Percentiles rank a stretch among this genome's conserved stretches.
Conservation (phyloP, 1,139 yeast species). For the Suhomyces chickasaworum region DNA sequence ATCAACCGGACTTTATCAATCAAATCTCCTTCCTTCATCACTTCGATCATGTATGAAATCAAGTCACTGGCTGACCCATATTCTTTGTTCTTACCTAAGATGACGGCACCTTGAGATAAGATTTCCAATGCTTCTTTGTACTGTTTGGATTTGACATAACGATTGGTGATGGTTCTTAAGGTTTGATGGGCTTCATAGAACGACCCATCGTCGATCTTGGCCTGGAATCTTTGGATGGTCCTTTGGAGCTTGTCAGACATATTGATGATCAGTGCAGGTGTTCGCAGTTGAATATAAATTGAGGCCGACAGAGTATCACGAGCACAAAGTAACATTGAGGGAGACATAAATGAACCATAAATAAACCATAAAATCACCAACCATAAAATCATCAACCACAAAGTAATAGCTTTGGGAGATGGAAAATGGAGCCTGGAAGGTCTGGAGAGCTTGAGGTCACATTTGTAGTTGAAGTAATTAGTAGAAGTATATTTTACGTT, state of each 20-base stretch:
- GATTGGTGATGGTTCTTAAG: constrained; percentile 79
- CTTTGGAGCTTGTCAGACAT: constrained; percentile 50
- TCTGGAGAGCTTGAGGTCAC: too few species aligned
- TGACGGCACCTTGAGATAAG: constrained; percentile 67
- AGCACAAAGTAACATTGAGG: too few species aligned
- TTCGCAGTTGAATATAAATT: neutral
- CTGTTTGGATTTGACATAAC: constrained; percentile 72
- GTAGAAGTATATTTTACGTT: too few species aligned
- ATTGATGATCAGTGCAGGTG: constrained; percentile 2
- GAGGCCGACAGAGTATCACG: neutral
- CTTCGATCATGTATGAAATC: constrained; percentile 69
- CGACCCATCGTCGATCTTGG: constrained; percentile 71
- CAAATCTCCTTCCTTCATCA: constrained; percentile 55
- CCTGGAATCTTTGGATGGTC: constrained; percentile 65
- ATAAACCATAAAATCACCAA: too few species aligned
- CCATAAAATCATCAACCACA: too few species aligned
- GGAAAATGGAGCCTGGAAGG: too few species aligned
- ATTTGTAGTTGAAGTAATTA: too few species aligned
- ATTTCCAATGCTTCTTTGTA: constrained; percentile 73
- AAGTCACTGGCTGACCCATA: constrained; percentile 82
- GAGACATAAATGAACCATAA: too few species aligned
- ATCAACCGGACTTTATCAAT: constrained; percentile 40
- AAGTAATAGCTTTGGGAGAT: too few species aligned
- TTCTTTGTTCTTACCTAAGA: constrained; percentile 67
- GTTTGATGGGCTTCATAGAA: constrained; percentile 96